Conservation (phyloP, 2,329 filamentous ascomycete genomes). For the Neofusicoccum umdonicola region DNA sequence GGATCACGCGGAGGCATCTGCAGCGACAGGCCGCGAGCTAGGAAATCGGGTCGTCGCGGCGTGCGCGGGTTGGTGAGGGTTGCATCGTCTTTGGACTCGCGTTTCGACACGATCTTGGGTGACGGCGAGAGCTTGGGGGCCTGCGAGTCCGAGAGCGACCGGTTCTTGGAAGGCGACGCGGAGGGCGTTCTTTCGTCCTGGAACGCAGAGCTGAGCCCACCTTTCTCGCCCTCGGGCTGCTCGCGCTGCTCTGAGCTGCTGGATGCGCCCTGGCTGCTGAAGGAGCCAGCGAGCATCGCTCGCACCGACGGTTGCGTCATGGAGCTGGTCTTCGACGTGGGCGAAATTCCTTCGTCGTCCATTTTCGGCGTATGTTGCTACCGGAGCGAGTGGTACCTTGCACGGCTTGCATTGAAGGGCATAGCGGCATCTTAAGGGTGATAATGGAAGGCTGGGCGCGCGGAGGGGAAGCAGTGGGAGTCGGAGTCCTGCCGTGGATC, state of each 20-base stretch:
- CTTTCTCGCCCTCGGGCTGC: slow-evolving; percentile 1
- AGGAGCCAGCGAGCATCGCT: slow-evolving; percentile 13
- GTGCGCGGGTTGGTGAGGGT: slow-evolving; percentile 51
- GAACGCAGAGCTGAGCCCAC: slow-evolving; percentile 14
- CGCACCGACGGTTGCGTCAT: slow-evolving; percentile 16
- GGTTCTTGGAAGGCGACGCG: slow-evolving; percentile 40
- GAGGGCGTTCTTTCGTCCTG: slow-evolving; percentile 28
- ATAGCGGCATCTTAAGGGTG: slow-evolving; percentile 17
- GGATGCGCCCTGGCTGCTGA: neutral
- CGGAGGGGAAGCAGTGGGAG: slow-evolving; percentile 17
- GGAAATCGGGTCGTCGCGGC: slow-evolving; percentile 66
- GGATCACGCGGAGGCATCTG: slow-evolving; percentile 62
- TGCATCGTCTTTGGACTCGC: slow-evolving; percentile 48
- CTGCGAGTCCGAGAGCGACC: slow-evolving; percentile 45
- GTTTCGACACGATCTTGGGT: slow-evolving; percentile 38
- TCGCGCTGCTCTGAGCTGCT: slow-evolving; percentile 1
- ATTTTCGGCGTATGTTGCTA: slow-evolving; percentile 7
- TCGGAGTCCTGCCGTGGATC: slow-evolving; percentile 15
- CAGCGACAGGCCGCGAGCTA: slow-evolving; percentile 64
- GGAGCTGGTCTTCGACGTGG: slow-evolving; percentile 5
- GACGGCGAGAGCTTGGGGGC: slow-evolving; percentile 45
- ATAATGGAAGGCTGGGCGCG: slow-evolving; percentile 10
- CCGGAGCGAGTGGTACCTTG: neutral
- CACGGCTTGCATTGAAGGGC: slow-evolving; percentile 11
- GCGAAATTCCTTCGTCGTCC: slow-evolving; percentile 14